Conservation (phyloP, 2,329 filamentous ascomycete genomes). For the Xylaria sp. region DNA sequence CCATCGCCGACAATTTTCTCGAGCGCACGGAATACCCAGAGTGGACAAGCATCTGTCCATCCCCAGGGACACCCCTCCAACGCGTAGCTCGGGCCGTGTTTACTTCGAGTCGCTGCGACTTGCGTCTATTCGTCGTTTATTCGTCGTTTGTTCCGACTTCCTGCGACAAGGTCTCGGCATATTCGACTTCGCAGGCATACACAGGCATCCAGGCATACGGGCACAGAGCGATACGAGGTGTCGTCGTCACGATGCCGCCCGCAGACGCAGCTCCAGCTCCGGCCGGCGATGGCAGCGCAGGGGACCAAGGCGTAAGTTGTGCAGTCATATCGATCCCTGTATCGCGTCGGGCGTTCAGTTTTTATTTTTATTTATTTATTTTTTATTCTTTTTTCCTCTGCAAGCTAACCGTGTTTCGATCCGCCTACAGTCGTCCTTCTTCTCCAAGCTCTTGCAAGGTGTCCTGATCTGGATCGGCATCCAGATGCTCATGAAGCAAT, state of each 20-base stretch:
- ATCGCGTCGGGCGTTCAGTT: neutral
- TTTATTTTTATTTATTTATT: too few species aligned
- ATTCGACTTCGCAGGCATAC: neutral
- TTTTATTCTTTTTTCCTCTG: too few species aligned
- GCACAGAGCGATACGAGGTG: neutral
- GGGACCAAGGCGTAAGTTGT: constrained; percentile 50
- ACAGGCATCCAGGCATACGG: neutral
- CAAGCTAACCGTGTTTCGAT: constrained; percentile 36
- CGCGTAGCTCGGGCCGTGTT: constrained; percentile 4
- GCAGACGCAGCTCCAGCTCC: constrained; percentile 44
- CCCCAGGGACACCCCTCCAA: neutral
- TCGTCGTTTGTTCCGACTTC: neutral
- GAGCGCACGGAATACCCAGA: constrained; percentile 6
- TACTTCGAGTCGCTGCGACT: neutral
- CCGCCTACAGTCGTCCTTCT: constrained; percentile 49
- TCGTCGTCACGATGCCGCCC: constrained; percentile 49
- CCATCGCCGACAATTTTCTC: constrained; percentile 16
- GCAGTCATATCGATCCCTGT: constrained; percentile 1
- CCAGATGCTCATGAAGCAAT: constrained; percentile 67
- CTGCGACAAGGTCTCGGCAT: constrained; percentile 17
- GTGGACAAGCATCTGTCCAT: constrained; percentile 8
- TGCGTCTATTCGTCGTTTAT: neutral
- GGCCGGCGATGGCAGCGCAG: constrained; percentile 44
- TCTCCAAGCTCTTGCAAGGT: constrained; percentile 62
- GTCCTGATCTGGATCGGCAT: constrained; percentile 67